phyloP scores from a whole-genome alignment of 805 yeast genomes.

The Tetrapisispora arboricola region DNA sequence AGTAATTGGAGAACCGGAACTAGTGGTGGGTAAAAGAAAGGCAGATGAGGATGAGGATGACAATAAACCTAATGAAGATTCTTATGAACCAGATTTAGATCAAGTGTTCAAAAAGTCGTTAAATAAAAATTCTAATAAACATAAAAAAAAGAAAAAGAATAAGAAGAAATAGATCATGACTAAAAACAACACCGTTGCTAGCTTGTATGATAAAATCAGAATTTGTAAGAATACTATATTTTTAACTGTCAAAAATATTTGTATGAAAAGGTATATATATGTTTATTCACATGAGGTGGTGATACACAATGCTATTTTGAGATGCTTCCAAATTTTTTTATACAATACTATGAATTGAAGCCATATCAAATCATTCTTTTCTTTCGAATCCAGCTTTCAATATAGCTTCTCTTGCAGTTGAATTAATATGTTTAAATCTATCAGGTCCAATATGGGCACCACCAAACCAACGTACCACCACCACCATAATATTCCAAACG shows the following conservation, averaged over 20 bases:
- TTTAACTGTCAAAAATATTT: no score
- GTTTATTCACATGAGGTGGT: no score
- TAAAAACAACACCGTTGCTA: no score
- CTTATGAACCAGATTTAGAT: conserved; percentile 3
- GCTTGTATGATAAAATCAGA: no score
- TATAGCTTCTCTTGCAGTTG: conserved; percentile 79
- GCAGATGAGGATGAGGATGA: background rate
- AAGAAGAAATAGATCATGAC: background rate
- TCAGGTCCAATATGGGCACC: conserved; percentile 90
- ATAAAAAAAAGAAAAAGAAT: conserved; percentile 2
- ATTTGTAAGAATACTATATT: no score
- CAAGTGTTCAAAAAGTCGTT: background rate
- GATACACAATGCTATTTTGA: no score
- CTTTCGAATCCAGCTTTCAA: conserved; percentile 44
- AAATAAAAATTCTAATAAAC: background rate
- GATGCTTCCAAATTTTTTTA: background rate
- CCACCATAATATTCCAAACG: conserved; percentile 72
- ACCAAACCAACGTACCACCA: conserved; percentile 85
- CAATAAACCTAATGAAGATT: conserved; percentile 1
- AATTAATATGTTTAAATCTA: conserved; percentile 85
- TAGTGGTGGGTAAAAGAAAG: background rate
- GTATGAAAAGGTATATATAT: no score
- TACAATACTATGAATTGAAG: no score
- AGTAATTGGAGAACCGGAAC: conserved; percentile 2
- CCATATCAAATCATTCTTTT: background rate